phyloP scores from a whole-genome alignment of 495 filamentous ascomycete species.

The Penicillium pulvis region DNA sequence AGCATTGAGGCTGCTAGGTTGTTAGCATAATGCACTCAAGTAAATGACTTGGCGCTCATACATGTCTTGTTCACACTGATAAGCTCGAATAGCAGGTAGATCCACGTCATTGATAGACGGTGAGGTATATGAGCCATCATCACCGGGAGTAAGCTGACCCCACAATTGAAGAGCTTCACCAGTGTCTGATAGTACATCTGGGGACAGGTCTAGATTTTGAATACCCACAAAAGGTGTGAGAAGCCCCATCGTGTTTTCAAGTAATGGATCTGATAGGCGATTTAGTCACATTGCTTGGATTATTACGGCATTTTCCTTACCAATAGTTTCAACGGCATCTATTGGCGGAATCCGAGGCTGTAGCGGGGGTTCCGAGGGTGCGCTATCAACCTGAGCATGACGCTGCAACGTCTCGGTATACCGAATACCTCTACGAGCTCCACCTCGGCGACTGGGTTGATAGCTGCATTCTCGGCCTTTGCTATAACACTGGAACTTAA shows the following conservation, averaged over 20 bases:
- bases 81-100: slow-evolving; percentile 19
- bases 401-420: slow-evolving; percentile 17
- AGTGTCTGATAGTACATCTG: slow-evolving; percentile 20
- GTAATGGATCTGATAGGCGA: slow-evolving; percentile 13
- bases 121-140: slow-evolving; percentile 19
- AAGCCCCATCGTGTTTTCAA: slow-evolving; percentile 22
- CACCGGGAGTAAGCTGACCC: slow-evolving; percentile 27
- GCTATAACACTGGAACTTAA: slow-evolving; percentile 36
- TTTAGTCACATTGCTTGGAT: not conserved
- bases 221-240: slow-evolving; percentile 21
- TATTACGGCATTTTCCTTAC: slow-evolving; percentile 1
- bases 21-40: not conserved
- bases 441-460: slow-evolving; percentile 52
- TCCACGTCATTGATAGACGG: slow-evolving; percentile 15
- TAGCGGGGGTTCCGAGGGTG: not conserved
- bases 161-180: slow-evolving; percentile 17
- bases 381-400: slow-evolving; percentile 1
- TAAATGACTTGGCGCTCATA: slow-evolving; percentile 11
- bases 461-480: slow-evolving; percentile 49
- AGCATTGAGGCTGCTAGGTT: slow-evolving; percentile 34
- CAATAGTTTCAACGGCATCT: slow-evolving; percentile 14
- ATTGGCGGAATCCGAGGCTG: not conserved
- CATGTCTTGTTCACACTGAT: slow-evolving; percentile 33
- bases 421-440: slow-evolving; percentile 38
- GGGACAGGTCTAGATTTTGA: slow-evolving; percentile 23